Conservation (phyloP, 2,329 filamentous ascomycete genomes). For the Clonostachys byssicola region DNA sequence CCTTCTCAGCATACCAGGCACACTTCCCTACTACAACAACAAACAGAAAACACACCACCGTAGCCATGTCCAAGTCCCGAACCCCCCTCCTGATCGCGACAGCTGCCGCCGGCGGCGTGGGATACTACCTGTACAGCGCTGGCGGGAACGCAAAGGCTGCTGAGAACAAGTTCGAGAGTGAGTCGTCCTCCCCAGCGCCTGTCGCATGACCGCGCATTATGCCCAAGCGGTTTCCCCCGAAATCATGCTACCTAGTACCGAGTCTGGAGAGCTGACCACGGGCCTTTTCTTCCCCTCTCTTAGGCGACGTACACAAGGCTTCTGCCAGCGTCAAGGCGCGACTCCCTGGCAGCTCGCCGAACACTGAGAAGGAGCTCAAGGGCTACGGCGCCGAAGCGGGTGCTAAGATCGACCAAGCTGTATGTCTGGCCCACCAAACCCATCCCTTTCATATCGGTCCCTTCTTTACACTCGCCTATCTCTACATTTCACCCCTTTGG, state of each 20-base stretch:
- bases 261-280: not conserved
- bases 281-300: not conserved
- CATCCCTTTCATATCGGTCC: not conserved
- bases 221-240: not conserved
- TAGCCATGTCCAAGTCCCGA: slow-evolving; percentile 41
- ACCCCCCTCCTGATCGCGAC: slow-evolving; percentile 51
- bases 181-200: slow-evolving; percentile 14
- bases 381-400: slow-evolving; percentile 43
- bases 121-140: slow-evolving; percentile 88
- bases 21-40: not conserved
- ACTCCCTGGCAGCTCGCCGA: slow-evolving; percentile 56
- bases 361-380: slow-evolving; percentile 62
- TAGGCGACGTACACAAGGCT: slow-evolving; percentile 73
- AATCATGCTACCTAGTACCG: not conserved
- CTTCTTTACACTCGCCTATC: not conserved
- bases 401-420: slow-evolving; percentile 63
- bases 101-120: slow-evolving; percentile 62
- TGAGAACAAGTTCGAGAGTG: slow-evolving; percentile 85
- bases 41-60: slow-evolving; percentile 1
- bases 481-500: not conserved
- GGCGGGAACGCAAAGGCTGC: slow-evolving; percentile 78
- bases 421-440: slow-evolving; percentile 35
- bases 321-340: slow-evolving; percentile 63
- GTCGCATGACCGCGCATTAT: not conserved
- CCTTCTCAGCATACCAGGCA: not conserved